These are phyloP conservation scores for Tagetes patula DNA, from an alignment of 129 eudicot genomes.

Conservation along the genomic window DNA sequence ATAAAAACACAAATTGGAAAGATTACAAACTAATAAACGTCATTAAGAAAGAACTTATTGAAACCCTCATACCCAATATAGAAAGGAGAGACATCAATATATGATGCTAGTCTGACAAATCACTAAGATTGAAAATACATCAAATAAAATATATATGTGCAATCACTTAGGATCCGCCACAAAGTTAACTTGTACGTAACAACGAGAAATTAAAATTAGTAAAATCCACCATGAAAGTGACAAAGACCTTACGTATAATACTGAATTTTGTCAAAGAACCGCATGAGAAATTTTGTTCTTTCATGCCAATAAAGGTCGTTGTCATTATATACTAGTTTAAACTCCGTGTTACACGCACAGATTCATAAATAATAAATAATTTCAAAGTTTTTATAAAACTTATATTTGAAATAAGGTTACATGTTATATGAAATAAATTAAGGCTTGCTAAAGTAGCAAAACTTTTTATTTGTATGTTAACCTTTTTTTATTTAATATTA, in stretches of 20 bases:
- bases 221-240: too few species aligned
- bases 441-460: too few species aligned
- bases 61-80: neutral
- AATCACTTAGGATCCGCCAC: neutral
- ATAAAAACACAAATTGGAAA: neutral
- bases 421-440: too few species aligned
- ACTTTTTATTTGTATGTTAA: too few species aligned
- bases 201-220: too few species aligned
- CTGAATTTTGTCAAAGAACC: neutral
- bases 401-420: too few species aligned
- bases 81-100: neutral
- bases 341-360: too few species aligned
- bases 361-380: too few species aligned
- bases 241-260: neutral
- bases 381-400: too few species aligned
- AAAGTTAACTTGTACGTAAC: too few species aligned
- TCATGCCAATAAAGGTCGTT: neutral
- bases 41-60: neutral
- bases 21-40: constrained; percentile 6
- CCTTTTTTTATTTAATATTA: too few species aligned
- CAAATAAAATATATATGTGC: neutral
- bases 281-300: neutral
- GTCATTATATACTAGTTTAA: neutral
- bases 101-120: neutral
- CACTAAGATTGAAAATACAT: neutral